Percentiles rank a stretch among this genome's conserved stretches.
phyloP scores from a whole-genome alignment of 2,329 filamentous ascomycete genomes.

The Verticillium klebahnii region DNA sequence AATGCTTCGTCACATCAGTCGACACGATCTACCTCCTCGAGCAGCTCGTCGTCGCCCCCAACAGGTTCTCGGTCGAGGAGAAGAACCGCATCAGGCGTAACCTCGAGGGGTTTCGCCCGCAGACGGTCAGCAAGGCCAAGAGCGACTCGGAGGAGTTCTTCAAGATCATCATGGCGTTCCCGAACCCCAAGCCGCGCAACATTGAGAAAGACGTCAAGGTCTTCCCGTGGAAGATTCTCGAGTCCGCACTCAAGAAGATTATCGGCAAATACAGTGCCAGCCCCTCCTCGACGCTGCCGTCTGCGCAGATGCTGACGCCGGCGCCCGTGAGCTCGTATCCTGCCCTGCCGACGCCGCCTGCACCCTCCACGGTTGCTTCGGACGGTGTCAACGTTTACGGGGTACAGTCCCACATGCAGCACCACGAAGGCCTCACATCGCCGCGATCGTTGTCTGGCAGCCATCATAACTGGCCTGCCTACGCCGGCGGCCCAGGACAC shows the following conservation, averaged over 20 bases:
- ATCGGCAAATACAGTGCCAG: constrained; percentile 85
- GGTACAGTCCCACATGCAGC: constrained; percentile 32
- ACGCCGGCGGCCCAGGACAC: constrained; percentile 29
- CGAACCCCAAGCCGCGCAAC: constrained; percentile 89
- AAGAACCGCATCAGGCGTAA: constrained; percentile 98
- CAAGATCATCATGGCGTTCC: constrained; percentile 98
- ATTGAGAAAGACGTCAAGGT: constrained; percentile 99
- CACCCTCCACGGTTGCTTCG: constrained; percentile 21
- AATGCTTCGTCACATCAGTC: constrained; percentile 92
- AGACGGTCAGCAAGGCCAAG: constrained; percentile 92
- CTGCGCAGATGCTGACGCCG: constrained; percentile 36
- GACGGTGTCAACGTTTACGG: constrained; percentile 33
- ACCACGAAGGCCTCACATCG: constrained; percentile 47
- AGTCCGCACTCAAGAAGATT: constrained; percentile 89
- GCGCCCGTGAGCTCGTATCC: constrained; percentile 33
- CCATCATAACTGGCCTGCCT: constrained; percentile 43
- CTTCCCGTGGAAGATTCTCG: constrained; percentile 91
- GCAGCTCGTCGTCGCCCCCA: constrained; percentile 70
- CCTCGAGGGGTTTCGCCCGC: constrained; percentile 85
- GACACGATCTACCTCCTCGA: constrained; percentile 96
- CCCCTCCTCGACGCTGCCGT: constrained; percentile 32
- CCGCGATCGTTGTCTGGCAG: constrained; percentile 47
- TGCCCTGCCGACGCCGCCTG: constrained; percentile 39
- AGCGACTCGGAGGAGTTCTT: constrained; percentile 94
- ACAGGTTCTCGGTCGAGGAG: constrained; percentile 90